A percentile compares a stretch with the other conserved stretches of the same genome.
Conservation (phyloP, 768 basidiomycete genomes). For the Gymnopilus junonius region DNA sequence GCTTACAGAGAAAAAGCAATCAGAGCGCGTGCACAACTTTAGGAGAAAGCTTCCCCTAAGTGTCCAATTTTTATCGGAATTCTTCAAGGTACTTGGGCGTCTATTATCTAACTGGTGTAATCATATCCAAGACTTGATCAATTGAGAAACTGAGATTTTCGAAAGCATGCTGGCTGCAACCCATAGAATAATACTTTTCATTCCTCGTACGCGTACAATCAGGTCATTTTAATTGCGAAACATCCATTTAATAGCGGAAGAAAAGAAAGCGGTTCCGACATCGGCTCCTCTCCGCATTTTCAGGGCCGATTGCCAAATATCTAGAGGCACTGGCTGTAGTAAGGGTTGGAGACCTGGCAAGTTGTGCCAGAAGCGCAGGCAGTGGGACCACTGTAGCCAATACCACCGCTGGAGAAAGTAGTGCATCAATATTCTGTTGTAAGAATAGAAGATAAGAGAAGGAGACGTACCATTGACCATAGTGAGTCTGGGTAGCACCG, state of each 20-base stretch:
- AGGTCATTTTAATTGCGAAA: background rate
- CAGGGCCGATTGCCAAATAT: background rate
- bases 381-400: conserved; percentile 35
- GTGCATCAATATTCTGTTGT: background rate
- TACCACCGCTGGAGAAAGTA: conserved; percentile 27
- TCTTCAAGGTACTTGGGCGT: too few relatives aligned
- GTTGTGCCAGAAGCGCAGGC: conserved; percentile 31
- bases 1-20: too few relatives aligned
- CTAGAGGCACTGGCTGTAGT: conserved; percentile 38
- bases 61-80: too few relatives aligned
- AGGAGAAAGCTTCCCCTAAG: too few relatives aligned
- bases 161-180: background rate
- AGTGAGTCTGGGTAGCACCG: conserved; percentile 37
- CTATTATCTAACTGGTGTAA: too few relatives aligned
- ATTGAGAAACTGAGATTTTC: background rate
- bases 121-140: background rate
- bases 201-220: background rate
- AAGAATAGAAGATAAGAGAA: background rate
- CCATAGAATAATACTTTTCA: background rate
- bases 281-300: background rate
- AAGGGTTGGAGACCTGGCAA: conserved; percentile 30
- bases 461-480: conserved; percentile 39
- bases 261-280: background rate
- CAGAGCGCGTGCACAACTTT: too few relatives aligned
- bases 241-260: background rate